phyloP scores from a whole-genome alignment of 2,329 filamentous ascomycete genomes.

The Alternaria solani region DNA sequence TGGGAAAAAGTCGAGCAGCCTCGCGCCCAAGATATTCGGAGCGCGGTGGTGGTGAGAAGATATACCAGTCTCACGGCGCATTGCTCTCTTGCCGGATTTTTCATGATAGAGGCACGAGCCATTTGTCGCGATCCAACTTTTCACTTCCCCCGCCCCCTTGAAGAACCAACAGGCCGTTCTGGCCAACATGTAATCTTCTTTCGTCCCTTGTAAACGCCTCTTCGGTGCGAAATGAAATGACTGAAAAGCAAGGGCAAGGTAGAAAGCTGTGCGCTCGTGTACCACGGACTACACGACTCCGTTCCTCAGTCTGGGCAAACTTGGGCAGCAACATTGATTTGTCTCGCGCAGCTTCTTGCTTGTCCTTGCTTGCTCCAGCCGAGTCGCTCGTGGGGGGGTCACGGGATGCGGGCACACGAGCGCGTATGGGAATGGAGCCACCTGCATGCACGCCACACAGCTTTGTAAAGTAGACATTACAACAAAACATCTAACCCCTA shows the following conservation, averaged over 20 bases:
- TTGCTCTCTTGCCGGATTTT: neutral
- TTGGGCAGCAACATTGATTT: neutral
- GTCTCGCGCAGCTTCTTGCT: neutral
- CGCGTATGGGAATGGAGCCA: neutral
- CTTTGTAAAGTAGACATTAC: neutral
- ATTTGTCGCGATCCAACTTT: neutral
- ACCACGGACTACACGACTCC: slow-evolving; percentile 2
- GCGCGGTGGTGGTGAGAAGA: slow-evolving; percentile 47
- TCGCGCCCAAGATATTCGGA: slow-evolving; percentile 49
- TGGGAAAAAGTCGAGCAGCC: slow-evolving; percentile 36
- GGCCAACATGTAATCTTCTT: neutral
- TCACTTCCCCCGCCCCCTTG: neutral
- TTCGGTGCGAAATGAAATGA: neutral
- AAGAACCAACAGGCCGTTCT: neutral
- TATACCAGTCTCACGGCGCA: neutral
- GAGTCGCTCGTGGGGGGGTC: neutral
- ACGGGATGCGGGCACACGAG: neutral
- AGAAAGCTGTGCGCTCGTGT: neutral
- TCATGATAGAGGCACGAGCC: neutral
- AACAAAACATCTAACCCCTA: neutral
- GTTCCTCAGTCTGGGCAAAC: neutral
- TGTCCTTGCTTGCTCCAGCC: neutral
- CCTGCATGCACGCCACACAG: neutral
- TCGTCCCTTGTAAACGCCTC: neutral
- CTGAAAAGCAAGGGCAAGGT: slow-evolving; percentile 1